These are phyloP conservation scores for Meira nashicola DNA, from an alignment of 1,284 basidiomycete genomes.

Conservation along the genomic window DNA sequence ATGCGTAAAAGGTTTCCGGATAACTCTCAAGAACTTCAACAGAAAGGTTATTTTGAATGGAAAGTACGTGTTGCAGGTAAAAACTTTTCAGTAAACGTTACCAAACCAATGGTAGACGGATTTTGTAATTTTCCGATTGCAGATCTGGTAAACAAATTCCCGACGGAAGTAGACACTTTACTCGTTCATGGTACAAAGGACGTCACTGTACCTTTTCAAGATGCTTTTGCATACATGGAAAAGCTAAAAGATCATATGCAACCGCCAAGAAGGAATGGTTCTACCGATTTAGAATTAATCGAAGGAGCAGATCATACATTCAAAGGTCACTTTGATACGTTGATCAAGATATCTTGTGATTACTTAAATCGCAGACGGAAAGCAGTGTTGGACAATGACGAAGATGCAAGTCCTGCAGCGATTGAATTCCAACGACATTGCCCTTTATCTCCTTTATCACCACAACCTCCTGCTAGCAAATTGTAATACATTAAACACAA, in stretches of 20 bases:
- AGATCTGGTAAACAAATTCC: slow-evolving; percentile 23
- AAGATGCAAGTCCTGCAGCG: too few relatives aligned
- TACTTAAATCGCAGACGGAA: not conserved
- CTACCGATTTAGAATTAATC: slow-evolving; percentile 26
- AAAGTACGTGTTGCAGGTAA: slow-evolving; percentile 34
- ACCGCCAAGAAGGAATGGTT: slow-evolving; percentile 11
- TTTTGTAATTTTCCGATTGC: slow-evolving; percentile 31
- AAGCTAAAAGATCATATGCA: slow-evolving; percentile 12
- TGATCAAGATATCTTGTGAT: slow-evolving; percentile 17
- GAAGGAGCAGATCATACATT: slow-evolving; percentile 39
- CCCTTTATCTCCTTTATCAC: too few relatives aligned
- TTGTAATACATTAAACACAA: too few relatives aligned
- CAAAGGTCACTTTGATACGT: slow-evolving; percentile 30
- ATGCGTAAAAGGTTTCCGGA: slow-evolving; percentile 29
- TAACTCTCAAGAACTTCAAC: slow-evolving; percentile 25
- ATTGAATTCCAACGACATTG: too few relatives aligned
- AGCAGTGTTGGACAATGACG: not conserved
- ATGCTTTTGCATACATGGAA: slow-evolving; percentile 29
- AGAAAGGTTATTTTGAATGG: slow-evolving; percentile 34
- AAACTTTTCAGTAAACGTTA: slow-evolving; percentile 26
- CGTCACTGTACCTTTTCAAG: slow-evolving; percentile 30
- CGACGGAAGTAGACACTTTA: slow-evolving; percentile 31
- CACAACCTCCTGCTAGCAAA: too few relatives aligned
- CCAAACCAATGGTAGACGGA: slow-evolving; percentile 28
- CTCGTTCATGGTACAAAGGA: slow-evolving; percentile 36